Evolutionary conservation across 106 monocot species (phyloP), one percentile per base, ranked within the genome.

Genomic region (Dactylorhiza incarnata): DNA sequence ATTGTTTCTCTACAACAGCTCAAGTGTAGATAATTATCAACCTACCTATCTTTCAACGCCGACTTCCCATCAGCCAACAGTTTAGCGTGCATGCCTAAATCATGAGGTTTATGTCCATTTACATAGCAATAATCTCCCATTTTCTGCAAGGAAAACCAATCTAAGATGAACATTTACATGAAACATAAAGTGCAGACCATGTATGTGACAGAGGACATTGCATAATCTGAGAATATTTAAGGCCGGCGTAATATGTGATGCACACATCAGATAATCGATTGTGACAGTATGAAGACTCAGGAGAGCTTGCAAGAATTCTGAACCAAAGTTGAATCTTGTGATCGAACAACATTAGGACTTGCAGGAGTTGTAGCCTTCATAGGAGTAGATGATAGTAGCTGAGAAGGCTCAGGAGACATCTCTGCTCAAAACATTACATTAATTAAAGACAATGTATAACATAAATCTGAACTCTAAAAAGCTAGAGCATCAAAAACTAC

Each of bases 401-500:
- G 20, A 59, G 58, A 22, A 59, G 75, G 4, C 25, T 75, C 75
- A 55, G 81, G 81, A 25, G 75, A 81, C 24, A 68, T 75, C 53
- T 58, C 81, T 81, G 68, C 55, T 43, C 68, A 69, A 75, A 20
- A 52, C 5, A 45, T 49, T 23, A 25, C 24, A 46, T 11, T 10
- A 47, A 20, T 20, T 59, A 7, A 59, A 20, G 20, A 2, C n/a
- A 59, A 59, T 59, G 19, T 6, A 6, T 59, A 59, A 59, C 7
- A 20, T 59, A 59, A 20, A 59, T 59, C 19, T 20, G 8, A 6
- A n/a, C n/a, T 2, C 58, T 20, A 20, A 20, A 54, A 59, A 59
- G 1, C 58, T 5, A 20, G 19, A 1, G 2, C 9, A 22, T 22
- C 6, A 59, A 22, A 59, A 20, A 56, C 0, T n/a, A 56, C 56